Evolutionary conservation across 306 rosid species (phyloP), one percentile per base, ranked within the genome.

Genomic region (Cucumis cinereus): DNA sequence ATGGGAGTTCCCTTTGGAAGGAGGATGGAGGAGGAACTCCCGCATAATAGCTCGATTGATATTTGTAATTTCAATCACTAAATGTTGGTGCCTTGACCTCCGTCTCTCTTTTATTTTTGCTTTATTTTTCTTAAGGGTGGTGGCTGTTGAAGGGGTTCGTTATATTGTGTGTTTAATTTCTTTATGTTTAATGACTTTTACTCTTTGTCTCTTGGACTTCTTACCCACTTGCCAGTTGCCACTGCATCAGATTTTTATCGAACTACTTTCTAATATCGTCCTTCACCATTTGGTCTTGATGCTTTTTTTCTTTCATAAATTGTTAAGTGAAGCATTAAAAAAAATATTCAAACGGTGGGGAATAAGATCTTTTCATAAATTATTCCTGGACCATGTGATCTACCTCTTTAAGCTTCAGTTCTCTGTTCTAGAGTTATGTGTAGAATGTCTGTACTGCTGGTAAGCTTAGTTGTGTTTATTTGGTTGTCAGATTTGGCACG

Each of bases 401-500:
- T 76, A 10, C 47, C 38, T 12, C 38, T 24, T 50, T 57, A 22
- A 5, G 43, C 38, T 43, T 58, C 22, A 60, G 13, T 76, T 70
- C 45, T 45, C 47, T 60, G 58, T 61, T 16, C 11, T 53, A 28
- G 15, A 28, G 15, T 78, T 62, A 47, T 49, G 45, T 5, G 23
- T 71, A 0, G 15, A 71, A 16, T 35, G 64, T 35, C 52, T 15
- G 60, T 43, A 41, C 23, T 23, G 26, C 2, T 47, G 58, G 16
- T 60, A 45, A 60, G 22, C 58, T 26, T 45, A 54, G 26, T 20
- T 5, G 5, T 82, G 77, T n/a, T 28, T 38, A 26, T 49, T 49
- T 49, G 38, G 17, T 66, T 71, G 82, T 52, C 67, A 95, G 99
- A 92, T 85, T 75, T 77, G 87, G 89, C 95, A 9, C 85, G 99